These are phyloP conservation scores for Metschnikowia noctiluminum DNA, from an alignment of 805 yeast genomes.

Conservation along the genomic window DNA sequence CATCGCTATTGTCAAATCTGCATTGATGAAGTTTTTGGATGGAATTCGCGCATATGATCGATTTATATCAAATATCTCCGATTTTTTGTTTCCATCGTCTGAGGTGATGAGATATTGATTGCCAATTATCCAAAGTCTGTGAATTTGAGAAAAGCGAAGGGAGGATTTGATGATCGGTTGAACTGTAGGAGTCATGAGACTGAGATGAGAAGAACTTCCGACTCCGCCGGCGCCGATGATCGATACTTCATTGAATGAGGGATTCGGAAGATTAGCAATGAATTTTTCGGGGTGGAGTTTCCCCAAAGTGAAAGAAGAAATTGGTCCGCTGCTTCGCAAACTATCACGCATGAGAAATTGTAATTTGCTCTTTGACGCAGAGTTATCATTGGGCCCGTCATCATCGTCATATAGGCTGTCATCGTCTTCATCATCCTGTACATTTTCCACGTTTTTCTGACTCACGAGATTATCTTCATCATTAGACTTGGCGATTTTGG, in stretches of 20 bases:
- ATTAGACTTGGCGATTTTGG: constrained; percentile 1
- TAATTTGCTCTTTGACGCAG: constrained; percentile 17
- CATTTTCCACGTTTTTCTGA: not conserved
- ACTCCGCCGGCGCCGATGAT: constrained; percentile 71
- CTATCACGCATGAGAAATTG: constrained; percentile 49
- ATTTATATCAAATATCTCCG: constrained; percentile 65
- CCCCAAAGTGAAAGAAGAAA: constrained; percentile 66
- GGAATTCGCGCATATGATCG: constrained; percentile 60
- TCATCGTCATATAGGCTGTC: constrained; percentile 39
- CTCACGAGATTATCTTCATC: not conserved
- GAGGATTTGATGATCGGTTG: constrained; percentile 68
- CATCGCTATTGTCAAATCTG: constrained; percentile 62
- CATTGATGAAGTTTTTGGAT: constrained; percentile 59
- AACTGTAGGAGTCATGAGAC: constrained; percentile 63
- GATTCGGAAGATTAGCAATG: constrained; percentile 63
- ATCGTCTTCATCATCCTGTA: constrained; percentile 33
- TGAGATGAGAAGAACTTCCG: constrained; percentile 50
- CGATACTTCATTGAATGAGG: constrained; percentile 62
- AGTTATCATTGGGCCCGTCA: constrained; percentile 20
- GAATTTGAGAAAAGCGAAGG: constrained; percentile 66
- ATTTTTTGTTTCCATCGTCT: constrained; percentile 57
- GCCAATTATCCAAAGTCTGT: constrained; percentile 70
- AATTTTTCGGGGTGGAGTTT: constrained; percentile 50
- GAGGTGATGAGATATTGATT: constrained; percentile 69
- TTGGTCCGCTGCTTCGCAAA: constrained; percentile 68